phyloP scores from a whole-genome alignment of 1,139 yeast genomes.

The Torulaspora pretoriensis region DNA sequence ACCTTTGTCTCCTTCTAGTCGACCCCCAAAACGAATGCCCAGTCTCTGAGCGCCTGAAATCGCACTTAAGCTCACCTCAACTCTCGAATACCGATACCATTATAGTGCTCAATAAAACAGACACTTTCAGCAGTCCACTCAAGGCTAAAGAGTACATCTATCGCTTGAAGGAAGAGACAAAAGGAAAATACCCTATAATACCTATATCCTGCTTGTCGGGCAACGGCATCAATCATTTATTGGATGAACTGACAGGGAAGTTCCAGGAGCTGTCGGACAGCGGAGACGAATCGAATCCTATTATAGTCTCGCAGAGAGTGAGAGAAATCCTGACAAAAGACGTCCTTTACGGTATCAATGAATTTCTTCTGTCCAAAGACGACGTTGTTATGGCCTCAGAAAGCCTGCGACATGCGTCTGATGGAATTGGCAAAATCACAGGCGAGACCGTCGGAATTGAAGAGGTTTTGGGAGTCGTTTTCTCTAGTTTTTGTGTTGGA shows the following conservation, averaged over 20 bases:
- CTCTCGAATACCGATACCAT: slow-evolving; percentile 38
- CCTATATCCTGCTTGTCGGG: slow-evolving; percentile 62
- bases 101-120: slow-evolving; percentile 59
- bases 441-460: slow-evolving; percentile 88
- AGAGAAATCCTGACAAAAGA: slow-evolving; percentile 69
- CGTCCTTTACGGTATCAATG: slow-evolving; percentile 65
- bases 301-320: slow-evolving; percentile 69
- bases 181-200: slow-evolving; percentile 34
- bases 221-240: slow-evolving; percentile 51
- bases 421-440: slow-evolving; percentile 87
- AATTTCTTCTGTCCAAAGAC: slow-evolving; percentile 49
- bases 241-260: slow-evolving; percentile 37
- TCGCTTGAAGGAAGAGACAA: slow-evolving; percentile 26
- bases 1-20: slow-evolving; percentile 52
- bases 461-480: slow-evolving; percentile 86
- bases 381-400: slow-evolving; percentile 85
- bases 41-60: slow-evolving; percentile 22
- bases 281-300: slow-evolving; percentile 48
- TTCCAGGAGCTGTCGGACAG: slow-evolving; percentile 52
- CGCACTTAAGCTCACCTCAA: slow-evolving; percentile 31
- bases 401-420: slow-evolving; percentile 66
- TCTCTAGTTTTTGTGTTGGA: slow-evolving; percentile 90
- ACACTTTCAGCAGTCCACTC: slow-evolving; percentile 42
- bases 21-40: slow-evolving; percentile 31
- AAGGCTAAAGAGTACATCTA: slow-evolving; percentile 27